Percentiles rank a stretch among this genome's conserved stretches.
These are phyloP conservation scores for Articulospora tetracladia DNA, from an alignment of 495 filamentous ascomycete genomes.

Conservation along the genomic window DNA sequence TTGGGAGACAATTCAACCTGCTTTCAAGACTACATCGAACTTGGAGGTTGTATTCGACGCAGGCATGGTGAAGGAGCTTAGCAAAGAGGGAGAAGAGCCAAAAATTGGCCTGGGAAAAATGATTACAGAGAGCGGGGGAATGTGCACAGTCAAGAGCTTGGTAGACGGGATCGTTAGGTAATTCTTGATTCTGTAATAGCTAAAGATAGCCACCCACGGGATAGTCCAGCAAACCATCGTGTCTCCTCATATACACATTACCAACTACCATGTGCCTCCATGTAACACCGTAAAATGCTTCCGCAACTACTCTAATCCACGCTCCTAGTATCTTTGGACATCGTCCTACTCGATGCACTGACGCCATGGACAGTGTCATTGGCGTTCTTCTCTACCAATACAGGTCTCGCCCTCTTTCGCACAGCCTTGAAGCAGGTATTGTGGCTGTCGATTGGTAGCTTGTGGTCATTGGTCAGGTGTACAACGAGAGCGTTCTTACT, in stretches of 20 bases:
- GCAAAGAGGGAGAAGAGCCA: constrained; percentile 46
- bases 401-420: background rate
- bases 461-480: background rate
- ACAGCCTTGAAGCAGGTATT: background rate
- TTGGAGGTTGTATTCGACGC: constrained; percentile 78
- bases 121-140: constrained; percentile 63
- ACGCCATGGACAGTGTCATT: background rate
- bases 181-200: background rate
- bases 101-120: constrained; percentile 67
- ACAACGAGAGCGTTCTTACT: background rate
- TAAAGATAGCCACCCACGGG: background rate
- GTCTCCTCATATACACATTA: background rate
- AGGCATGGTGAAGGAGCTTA: constrained; percentile 55
- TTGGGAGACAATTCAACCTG: constrained; percentile 93
- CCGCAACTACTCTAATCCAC: background rate
- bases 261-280: background rate
- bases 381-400: background rate
- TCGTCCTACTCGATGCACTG: no score
- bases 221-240: background rate
- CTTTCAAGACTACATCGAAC: constrained; percentile 78
- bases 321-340: no score
- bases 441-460: background rate
- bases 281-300: background rate
- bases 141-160: constrained; percentile 71
- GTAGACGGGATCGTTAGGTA: constrained; percentile 18